Percentiles rank a stretch among this genome's conserved stretches.
These are phyloP conservation scores for Saccharomycopsis capsularis DNA, from an alignment of 805 yeast species.

Conservation along the genomic window DNA sequence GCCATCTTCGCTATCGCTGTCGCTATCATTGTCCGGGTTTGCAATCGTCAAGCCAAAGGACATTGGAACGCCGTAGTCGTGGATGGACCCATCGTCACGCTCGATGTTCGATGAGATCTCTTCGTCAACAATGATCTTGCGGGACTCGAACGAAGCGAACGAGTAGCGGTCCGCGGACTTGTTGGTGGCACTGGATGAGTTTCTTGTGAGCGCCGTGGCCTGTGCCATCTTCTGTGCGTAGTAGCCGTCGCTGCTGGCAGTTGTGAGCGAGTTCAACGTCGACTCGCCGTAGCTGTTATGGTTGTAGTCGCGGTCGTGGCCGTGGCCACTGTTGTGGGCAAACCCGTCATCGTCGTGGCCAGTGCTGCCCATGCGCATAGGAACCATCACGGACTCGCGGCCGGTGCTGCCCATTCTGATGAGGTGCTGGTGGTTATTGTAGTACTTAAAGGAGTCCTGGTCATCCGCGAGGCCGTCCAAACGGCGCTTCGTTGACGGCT, in stretches of 20 bases:
- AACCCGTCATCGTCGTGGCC: conserved; percentile 12
- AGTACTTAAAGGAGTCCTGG: conserved; percentile 3
- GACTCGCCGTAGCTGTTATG: conserved; percentile 6
- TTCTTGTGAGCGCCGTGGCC: conserved; percentile 12
- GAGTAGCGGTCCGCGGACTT: conserved; percentile 13
- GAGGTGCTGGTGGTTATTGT: not conserved
- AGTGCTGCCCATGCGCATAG: conserved; percentile 19
- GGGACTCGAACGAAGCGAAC: conserved; percentile 19
- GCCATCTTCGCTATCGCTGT: conserved; percentile 6
- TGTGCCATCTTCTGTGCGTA: conserved; percentile 15
- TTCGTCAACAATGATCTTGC: conserved; percentile 13
- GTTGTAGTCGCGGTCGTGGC: too few species aligned
- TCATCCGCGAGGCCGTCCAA: not conserved
- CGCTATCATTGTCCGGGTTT: conserved; percentile 19
- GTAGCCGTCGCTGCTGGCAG: conserved; percentile 13
- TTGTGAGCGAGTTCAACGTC: conserved; percentile 15
- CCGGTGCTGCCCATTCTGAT: conserved; percentile 21
- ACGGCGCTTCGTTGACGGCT: conserved; percentile 7
- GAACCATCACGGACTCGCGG: conserved; percentile 4
- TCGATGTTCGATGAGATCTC: conserved; percentile 13
- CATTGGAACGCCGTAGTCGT: conserved; percentile 10
- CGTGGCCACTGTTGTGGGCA: conserved; percentile 13
- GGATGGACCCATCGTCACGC: conserved; percentile 20
- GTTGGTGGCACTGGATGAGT: conserved; percentile 13
- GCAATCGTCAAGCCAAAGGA: conserved; percentile 19